Conservation (phyloP, 371 early-diverging fungal genomes). For the Saksenaea oblongispora region DNA sequence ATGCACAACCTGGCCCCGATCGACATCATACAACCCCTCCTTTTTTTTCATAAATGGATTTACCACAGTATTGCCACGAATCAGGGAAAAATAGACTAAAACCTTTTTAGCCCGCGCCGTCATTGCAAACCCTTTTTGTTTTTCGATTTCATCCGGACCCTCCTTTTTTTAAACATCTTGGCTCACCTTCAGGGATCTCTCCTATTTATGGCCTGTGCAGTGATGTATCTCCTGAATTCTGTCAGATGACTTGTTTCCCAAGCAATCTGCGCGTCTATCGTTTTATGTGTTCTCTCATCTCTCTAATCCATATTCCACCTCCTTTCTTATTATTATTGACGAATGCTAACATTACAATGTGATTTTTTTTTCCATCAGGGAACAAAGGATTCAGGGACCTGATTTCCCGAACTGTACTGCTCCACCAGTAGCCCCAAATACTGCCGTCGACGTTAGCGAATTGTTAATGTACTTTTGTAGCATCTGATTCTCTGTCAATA, state of each 20-base stretch:
- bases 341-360: conserved; percentile 1
- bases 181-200: background rate
- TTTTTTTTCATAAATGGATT: background rate
- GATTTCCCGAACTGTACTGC: conserved; percentile 17
- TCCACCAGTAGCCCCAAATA: conserved; percentile 58
- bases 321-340: background rate
- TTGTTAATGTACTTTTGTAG: conserved; percentile 57
- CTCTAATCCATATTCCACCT: background rate
- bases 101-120: background rate
- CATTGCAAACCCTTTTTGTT: background rate
- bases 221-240: background rate
- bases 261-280: background rate
- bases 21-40: conserved; percentile 4
- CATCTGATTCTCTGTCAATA: conserved; percentile 51
- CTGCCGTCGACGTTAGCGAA: conserved; percentile 55
- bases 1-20: background rate
- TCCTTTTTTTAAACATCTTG: conserved; percentile 1
- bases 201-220: conserved; percentile 6
- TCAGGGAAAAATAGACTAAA: background rate
- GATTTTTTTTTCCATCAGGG: background rate
- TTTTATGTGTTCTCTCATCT: background rate
- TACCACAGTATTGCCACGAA: background rate
- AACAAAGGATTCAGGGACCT: background rate
- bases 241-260: background rate
- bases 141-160: conserved; percentile 1